Base-by-base conservation (phyloP, 495 filamentous ascomycete species). In the Aspergillus steynii region DNA sequence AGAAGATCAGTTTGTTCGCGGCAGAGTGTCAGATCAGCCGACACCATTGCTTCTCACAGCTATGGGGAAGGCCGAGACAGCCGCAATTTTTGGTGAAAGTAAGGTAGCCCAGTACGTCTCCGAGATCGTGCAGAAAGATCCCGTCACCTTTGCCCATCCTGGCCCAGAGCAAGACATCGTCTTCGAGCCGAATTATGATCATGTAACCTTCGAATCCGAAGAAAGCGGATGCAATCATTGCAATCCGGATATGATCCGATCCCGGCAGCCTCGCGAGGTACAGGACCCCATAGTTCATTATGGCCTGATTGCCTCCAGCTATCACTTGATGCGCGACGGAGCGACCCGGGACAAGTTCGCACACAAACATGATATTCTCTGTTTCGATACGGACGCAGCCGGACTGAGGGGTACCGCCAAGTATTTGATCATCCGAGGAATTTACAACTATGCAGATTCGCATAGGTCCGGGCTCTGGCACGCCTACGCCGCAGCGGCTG, bases 401-500 rank as follows among this genome's bases (percentile, higher is more conserved):
- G 71, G 74, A 2, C 53, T 79, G 46, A 68, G 56, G 61, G 62
- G 71, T 60, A 29, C 53, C 34, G 54, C 67, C 53, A 65, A 60
- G 27, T 77, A 62, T 53, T 50, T 78, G n/a, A 68, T 77, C 45
- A 75, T 79, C 49, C 65, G 72, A 65, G 76, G 76, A 50, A 72
- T 77, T 32, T 74, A 72, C 49, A 71, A 77, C 61, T 79, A 78
- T 63, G 64, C 70, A 37, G 75, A 79, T 61, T 73, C 72, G 27
- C 75, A 77, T 31, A 74, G 66, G 46, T 68, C 67, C 52, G 58
- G 71, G 50, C 46, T 60, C 12, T 77, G 75, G 76, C 75, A 79
- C 14, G 51, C 27, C 25, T 79, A 73, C 56, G 76, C 74, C 4
- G 72, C 74, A 29, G 70, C 60, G 15, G 66, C 68, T 31, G 74